Evolutionary conservation across 139 green algal genomes (phyloP).

Genomic region (Limnomonas spitsbergensis): DNA sequence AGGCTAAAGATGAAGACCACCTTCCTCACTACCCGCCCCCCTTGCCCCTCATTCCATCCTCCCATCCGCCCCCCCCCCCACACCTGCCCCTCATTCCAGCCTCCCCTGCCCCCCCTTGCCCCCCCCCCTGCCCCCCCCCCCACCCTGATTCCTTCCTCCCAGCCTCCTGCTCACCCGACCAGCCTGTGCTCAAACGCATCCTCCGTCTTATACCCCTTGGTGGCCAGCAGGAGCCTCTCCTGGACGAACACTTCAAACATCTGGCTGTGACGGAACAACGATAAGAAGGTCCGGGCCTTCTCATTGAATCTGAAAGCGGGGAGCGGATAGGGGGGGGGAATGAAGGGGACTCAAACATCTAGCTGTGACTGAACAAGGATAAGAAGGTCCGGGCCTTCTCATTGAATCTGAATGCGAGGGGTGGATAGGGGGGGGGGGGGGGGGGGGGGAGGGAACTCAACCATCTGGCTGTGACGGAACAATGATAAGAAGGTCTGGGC

Average conservation of each 20-base stretch:
- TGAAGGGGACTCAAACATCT: constrained; percentile 59
- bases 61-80: too few species aligned
- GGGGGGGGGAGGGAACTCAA: constrained; percentile 25
- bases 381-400: constrained; percentile 52
- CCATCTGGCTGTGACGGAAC: constrained; percentile 76
- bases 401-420: too few species aligned
- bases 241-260: constrained; percentile 74
- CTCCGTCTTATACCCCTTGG: constrained; percentile 2
- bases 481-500: constrained; percentile 47
- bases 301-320: too few species aligned
- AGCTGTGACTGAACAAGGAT: constrained; percentile 57
- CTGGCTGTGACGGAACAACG: constrained; percentile 66
- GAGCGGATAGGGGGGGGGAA: constrained; percentile 1
- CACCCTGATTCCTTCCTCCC: too few species aligned
- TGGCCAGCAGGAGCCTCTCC: constrained; percentile 55
- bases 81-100: too few species aligned
- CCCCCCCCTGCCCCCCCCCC: too few species aligned
- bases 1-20: too few species aligned
- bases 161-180: too few species aligned
- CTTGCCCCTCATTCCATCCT: too few species aligned
- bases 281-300: constrained; percentile 48
- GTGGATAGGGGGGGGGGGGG: neutral
- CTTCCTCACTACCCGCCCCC: too few species aligned
- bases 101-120: too few species aligned
- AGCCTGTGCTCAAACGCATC: constrained; percentile 53